Conservation (phyloP, 768 basidiomycete genomes). For the Macrolepiota fuliginosa region DNA sequence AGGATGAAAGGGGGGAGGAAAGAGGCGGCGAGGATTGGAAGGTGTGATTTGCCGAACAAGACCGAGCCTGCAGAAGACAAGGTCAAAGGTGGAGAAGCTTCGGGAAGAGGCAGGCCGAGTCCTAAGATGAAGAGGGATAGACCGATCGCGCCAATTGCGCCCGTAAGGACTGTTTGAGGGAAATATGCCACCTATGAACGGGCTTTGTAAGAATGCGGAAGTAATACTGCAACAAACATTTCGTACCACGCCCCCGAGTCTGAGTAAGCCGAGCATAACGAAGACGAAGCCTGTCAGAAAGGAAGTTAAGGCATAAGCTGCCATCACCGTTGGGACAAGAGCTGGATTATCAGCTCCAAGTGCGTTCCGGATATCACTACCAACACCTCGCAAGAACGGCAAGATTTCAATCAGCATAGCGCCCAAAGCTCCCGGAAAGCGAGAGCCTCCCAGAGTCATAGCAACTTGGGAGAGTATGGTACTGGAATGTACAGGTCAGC, state of each 20-base stretch:
- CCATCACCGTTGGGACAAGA: slow-evolving; percentile 24
- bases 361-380: slow-evolving; percentile 17
- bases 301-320: slow-evolving; percentile 21
- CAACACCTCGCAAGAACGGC: slow-evolving; percentile 21
- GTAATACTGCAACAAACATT: background rate
- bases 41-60: slow-evolving; percentile 17
- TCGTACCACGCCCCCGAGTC: slow-evolving; percentile 19
- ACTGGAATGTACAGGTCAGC: background rate
- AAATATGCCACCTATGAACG: slow-evolving; percentile 21
- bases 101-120: slow-evolving; percentile 11
- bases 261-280: slow-evolving; percentile 20
- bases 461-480: slow-evolving; percentile 19
- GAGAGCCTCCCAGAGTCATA: slow-evolving; percentile 23
- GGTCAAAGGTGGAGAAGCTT: slow-evolving; percentile 11
- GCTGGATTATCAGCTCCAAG: slow-evolving; percentile 22
- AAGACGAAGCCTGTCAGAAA: slow-evolving; percentile 20
- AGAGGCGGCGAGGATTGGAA: slow-evolving; percentile 19
- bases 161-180: slow-evolving; percentile 23
- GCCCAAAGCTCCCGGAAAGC: slow-evolving; percentile 20
- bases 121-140: slow-evolving; percentile 21
- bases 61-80: slow-evolving; percentile 14
- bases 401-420: slow-evolving; percentile 24
- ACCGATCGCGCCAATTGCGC: slow-evolving; percentile 22
- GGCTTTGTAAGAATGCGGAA: background rate
- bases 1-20: slow-evolving; percentile 20